Conservation (phyloP, 345 rosid species). For the Aquilaria sinensis region DNA sequence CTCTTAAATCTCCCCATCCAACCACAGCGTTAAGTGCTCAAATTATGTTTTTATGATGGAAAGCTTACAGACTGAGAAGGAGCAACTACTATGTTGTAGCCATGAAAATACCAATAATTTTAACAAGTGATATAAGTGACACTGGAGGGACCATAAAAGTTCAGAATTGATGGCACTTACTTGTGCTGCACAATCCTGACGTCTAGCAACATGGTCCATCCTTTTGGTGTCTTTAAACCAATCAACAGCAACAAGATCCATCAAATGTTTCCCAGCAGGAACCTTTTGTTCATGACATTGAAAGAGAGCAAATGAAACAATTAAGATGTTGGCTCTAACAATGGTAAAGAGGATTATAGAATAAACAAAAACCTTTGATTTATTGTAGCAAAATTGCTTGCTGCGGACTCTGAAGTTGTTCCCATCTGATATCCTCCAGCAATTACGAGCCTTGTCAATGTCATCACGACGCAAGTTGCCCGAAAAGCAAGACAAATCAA, state of each 20-base stretch:
- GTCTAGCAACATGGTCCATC: constrained; percentile 94
- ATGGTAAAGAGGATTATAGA: background rate
- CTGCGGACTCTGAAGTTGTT: constrained; percentile 94
- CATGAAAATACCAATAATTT: no score
- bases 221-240: constrained; percentile 97
- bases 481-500: constrained; percentile 78
- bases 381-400: constrained; percentile 80
- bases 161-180: constrained; percentile 32
- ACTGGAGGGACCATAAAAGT: background rate
- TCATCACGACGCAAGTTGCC: constrained; percentile 88
- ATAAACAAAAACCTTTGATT: constrained; percentile 60
- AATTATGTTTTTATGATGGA: no score
- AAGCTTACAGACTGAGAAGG: no score
- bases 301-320: constrained; percentile 7
- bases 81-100: no score
- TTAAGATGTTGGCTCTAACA: background rate
- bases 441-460: constrained; percentile 73
- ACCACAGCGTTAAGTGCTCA: no score
- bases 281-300: constrained; percentile 37
- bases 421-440: constrained; percentile 89
- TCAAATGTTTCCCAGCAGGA: constrained; percentile 89
- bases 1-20: no score
- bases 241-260: constrained; percentile 99
- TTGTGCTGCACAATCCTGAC: constrained; percentile 94
- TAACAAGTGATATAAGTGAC: background rate